Evolutionary conservation across 805 yeast species (phyloP), one percentile per base, ranked within the genome.

Genomic region (Starmerella khaoyaiensis): DNA sequence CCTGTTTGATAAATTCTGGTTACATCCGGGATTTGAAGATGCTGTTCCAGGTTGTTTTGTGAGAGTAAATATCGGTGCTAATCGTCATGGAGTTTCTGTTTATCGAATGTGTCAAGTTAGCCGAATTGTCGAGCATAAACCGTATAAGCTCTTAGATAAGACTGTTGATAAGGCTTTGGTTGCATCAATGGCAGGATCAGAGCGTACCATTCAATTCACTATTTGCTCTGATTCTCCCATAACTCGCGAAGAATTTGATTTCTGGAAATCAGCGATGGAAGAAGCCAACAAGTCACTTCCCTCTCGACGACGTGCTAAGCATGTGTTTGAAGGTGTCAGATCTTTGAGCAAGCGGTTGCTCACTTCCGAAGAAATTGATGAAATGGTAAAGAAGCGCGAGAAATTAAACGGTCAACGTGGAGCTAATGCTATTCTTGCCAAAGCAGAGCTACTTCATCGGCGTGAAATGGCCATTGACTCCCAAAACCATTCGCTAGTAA

Each of bases 71-170:
- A 71, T 90, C 39, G 94, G 95, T 8, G 53, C 63, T 28, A 78
- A 76, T 50, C 67, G 73, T 31, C 70, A 75, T 10, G 72, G 77
- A 21, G 63, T 65, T 51, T 69, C 77, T 9, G 70, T 72, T 36
- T 87, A 90, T 59, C 69, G 96, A 50, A 69, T 87, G 72, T 93
- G 87, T 33, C 77, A 72, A 53, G 74, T 90, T 30, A 79, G 76
- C 47, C 77, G 71, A 37, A 71, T 79, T 7, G 69, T 68, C 19
- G 59, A 45, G 23, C 31, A 46, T 31, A 67, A 62, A 44, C 71
- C 74, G 14, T 74, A 74, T 52, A 59, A 56, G 24, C 62, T 72
- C 56, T 64, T 69, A 37, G 63, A 61, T 41, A 62, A 69, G 33
- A 63, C 61, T 21, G 73, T 74, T 2, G 71, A 72, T 47, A 65